These are phyloP conservation scores for Phytophthora multivora DNA, from an alignment of 352 stramenopile species.

Conservation along the genomic window DNA sequence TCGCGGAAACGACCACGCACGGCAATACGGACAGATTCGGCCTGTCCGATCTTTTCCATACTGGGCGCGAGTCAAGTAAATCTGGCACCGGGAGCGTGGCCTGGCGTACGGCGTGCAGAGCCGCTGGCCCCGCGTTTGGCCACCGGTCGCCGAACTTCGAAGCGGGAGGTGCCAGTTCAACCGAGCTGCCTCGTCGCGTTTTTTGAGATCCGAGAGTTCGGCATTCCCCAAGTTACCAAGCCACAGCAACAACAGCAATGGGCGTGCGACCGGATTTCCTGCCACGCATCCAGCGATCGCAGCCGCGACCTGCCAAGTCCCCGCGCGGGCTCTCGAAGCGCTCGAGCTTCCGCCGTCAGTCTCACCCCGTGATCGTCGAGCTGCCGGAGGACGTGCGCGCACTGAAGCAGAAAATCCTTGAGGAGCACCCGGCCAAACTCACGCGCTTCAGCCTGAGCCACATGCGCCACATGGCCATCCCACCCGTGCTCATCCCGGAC, in stretches of 20 bases:
- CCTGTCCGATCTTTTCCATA: conserved; percentile 21
- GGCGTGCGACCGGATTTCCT: conserved; percentile 31
- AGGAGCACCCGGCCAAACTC: conserved; percentile 48
- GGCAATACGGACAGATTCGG: conserved; percentile 17
- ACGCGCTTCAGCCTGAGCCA: conserved; percentile 57
- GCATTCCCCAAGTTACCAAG: conserved; percentile 36
- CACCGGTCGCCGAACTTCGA: conserved; percentile 4
- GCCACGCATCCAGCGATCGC: conserved; percentile 31
- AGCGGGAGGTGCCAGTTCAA: conserved; percentile 13
- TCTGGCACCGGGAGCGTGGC: conserved; percentile 10
- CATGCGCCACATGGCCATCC: conserved; percentile 50
- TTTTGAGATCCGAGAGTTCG: conserved; percentile 20
- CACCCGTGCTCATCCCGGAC: conserved; percentile 55
- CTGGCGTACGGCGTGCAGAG: conserved; percentile 21
- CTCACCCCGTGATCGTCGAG: conserved; percentile 18
- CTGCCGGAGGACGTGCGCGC: conserved; percentile 43
- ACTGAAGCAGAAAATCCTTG: conserved; percentile 59
- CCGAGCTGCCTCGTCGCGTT: conserved; percentile 38
- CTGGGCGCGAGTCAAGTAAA: conserved; percentile 21
- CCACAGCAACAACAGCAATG: conserved; percentile 24
- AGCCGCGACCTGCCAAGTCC: conserved; percentile 23
- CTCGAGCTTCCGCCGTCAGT: conserved; percentile 29
- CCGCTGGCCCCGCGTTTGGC: neutral
- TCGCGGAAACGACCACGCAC: neutral
- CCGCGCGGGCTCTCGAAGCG: conserved; percentile 31